Evolutionary conservation across 2,329 filamentous ascomycete genomes (phyloP).

Genomic region (Torrubiella hemipterigena): DNA sequence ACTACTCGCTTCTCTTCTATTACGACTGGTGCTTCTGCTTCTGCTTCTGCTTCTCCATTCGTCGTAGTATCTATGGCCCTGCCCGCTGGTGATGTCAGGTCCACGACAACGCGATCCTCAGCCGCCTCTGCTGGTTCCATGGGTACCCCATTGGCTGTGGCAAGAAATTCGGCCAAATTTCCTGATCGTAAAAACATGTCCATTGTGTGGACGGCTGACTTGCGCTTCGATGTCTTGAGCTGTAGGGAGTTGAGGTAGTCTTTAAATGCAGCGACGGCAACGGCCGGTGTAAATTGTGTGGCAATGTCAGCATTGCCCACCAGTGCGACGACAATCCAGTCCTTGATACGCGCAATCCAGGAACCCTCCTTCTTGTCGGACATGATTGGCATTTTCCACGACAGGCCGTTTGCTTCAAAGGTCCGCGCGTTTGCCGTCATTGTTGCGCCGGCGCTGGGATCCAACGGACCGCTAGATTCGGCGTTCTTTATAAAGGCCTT

Average conservation of each 20-base stretch:
- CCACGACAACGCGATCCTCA: conserved; percentile 1
- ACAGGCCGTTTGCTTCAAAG: conserved; percentile 10
- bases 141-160: background rate
- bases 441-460: no score
- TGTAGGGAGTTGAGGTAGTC: conserved; percentile 17
- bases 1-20: conserved; percentile 11
- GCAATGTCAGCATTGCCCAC: conserved; percentile 12
- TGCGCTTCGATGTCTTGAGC: conserved; percentile 18
- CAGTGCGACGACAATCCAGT: conserved; percentile 20
- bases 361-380: conserved; percentile 15
- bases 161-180: conserved; percentile 8
- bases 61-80: conserved; percentile 4
- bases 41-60: background rate
- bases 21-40: conserved; percentile 9
- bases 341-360: conserved; percentile 21
- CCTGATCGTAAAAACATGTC: conserved; percentile 15
- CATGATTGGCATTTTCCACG: conserved; percentile 16
- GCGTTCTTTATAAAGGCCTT: no score
- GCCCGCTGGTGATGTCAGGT: background rate
- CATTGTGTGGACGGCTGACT: conserved; percentile 14
- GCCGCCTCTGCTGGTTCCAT: background rate
- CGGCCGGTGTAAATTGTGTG: conserved; percentile 11
- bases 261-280: conserved; percentile 15
- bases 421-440: conserved; percentile 11
- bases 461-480: no score